phyloP scores from a whole-genome alignment of 768 basidiomycete genomes.

The Gyrodon lividus region DNA sequence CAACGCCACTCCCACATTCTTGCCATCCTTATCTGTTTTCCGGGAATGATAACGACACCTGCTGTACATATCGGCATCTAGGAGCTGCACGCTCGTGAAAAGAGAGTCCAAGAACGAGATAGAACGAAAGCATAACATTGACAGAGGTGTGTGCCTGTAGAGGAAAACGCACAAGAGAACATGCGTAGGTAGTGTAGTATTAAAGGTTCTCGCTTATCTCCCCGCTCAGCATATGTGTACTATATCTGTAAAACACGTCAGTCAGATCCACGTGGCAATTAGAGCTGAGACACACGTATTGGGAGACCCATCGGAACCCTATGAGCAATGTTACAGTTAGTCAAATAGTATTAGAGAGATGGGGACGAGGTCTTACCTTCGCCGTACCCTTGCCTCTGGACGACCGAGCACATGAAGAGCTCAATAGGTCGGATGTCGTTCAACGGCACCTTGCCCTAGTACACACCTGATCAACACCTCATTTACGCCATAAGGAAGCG shows the following conservation, averaged over 20 bases:
- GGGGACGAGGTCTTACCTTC: slow-evolving; percentile 58
- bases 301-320: slow-evolving; percentile 95
- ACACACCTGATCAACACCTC: slow-evolving; percentile 5
- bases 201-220: slow-evolving; percentile 5
- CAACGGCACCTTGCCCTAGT: slow-evolving; percentile 93
- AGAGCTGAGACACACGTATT: slow-evolving; percentile 69
- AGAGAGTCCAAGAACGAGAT: slow-evolving; percentile 4
- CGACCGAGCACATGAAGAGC: slow-evolving; percentile 99
- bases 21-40: background rate
- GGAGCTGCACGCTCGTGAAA: slow-evolving; percentile 12
- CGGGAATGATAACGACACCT: background rate
- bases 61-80: slow-evolving; percentile 23
- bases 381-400: slow-evolving; percentile 97
- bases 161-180: slow-evolving; percentile 15
- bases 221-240: slow-evolving; percentile 5
- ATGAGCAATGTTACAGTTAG: slow-evolving; percentile 2
- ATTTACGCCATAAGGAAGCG: background rate
- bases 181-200: slow-evolving; percentile 25
- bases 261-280: background rate
- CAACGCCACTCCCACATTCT: background rate
- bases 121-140: slow-evolving; percentile 17
- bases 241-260: slow-evolving; percentile 25
- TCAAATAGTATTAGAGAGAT: slow-evolving; percentile 6
- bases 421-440: slow-evolving; percentile 98
- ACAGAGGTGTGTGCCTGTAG: slow-evolving; percentile 10